These are phyloP conservation scores for Hanseniaspora hatyaiensis DNA, from an alignment of 805 yeast genomes.

Conservation along the genomic window DNA sequence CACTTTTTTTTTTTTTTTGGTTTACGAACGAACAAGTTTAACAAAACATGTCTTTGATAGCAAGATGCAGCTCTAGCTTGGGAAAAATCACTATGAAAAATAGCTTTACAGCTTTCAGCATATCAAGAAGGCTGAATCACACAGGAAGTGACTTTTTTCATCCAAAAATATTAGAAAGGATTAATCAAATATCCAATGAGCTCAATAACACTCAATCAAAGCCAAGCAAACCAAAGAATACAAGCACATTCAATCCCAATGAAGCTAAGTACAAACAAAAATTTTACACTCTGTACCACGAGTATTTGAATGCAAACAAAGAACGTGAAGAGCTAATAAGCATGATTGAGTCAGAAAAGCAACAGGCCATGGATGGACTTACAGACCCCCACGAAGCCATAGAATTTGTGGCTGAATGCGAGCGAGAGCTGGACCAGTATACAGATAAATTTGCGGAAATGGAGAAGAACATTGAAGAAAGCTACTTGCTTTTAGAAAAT, in stretches of 20 bases:
- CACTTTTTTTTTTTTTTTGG: no score
- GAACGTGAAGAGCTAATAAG: conserved; percentile 23
- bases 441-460: conserved; percentile 34
- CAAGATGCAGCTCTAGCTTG: no score
- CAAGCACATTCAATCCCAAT: neutral
- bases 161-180: no score
- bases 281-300: neutral
- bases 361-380: conserved; percentile 19
- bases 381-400: neutral
- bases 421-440: conserved; percentile 40
- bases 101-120: no score
- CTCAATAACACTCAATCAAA: neutral
- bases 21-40: no score
- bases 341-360: conserved; percentile 39
- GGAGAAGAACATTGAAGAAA: conserved; percentile 39
- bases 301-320: neutral
- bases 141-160: no score
- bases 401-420: conserved; percentile 45
- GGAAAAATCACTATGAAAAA: no score
- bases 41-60: no score
- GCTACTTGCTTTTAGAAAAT: conserved; percentile 60
- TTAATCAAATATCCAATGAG: neutral
- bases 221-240: no score
- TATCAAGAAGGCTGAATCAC: no score
- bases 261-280: conserved; percentile 1